phyloP scores from a whole-genome alignment of 345 rosid genomes.

The Boechera stricta region DNA sequence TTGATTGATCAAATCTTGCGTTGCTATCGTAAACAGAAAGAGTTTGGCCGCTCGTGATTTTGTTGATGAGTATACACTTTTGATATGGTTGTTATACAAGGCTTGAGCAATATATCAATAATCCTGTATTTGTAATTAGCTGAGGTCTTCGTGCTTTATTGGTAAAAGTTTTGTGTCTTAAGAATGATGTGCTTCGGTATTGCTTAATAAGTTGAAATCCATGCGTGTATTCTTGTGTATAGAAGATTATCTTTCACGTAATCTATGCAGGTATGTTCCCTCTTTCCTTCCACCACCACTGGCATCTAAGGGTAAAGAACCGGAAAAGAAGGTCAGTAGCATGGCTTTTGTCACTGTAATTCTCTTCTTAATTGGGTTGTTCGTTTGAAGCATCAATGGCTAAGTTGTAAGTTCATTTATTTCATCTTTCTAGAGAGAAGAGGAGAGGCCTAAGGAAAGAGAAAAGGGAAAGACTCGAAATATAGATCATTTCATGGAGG shows the following conservation, averaged over 20 bases:
- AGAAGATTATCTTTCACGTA: conserved; percentile 54
- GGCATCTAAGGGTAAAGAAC: conserved; percentile 87
- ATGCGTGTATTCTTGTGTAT: conserved; percentile 25
- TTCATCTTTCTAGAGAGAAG: conserved; percentile 70
- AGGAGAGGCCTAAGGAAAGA: conserved; percentile 73
- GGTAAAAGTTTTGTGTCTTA: conserved; percentile 5
- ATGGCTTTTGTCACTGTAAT: conserved; percentile 4
- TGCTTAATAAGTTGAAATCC: conserved; percentile 5
- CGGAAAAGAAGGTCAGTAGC: conserved; percentile 77
- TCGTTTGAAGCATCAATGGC: neutral
- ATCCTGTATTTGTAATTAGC: neutral
- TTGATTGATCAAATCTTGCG: conserved; percentile 60
- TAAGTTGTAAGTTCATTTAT: conserved; percentile 24
- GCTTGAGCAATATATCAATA: neutral
- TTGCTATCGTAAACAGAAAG: conserved; percentile 41
- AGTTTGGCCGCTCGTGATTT: conserved; percentile 38
- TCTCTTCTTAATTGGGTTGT: conserved; percentile 20
- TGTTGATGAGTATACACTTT: conserved; percentile 39
- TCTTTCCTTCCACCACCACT: conserved; percentile 97
- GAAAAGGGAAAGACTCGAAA: conserved; percentile 91
- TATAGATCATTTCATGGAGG: conserved; percentile 98
- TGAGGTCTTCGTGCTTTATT: conserved; percentile 13
- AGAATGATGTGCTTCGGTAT: conserved; percentile 12
- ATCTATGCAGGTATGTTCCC: conserved; percentile 93
- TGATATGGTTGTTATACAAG: conserved; percentile 22